These are phyloP conservation scores for Marvania coccoides DNA, from an alignment of 139 green algal genomes.

Conservation along the genomic window DNA sequence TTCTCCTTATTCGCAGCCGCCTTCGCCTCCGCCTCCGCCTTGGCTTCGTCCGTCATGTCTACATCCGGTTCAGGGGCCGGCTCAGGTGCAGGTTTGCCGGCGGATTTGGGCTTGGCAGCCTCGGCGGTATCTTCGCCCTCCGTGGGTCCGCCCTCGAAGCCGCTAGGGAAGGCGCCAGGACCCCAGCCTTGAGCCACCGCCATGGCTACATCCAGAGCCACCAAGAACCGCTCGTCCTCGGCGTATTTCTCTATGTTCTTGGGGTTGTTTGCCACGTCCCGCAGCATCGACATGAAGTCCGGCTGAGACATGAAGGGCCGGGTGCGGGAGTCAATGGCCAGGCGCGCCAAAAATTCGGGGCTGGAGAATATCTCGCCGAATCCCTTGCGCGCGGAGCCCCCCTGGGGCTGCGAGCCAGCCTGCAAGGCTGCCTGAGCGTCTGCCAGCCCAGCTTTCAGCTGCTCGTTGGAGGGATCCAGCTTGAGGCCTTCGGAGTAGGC, in stretches of 20 bases:
- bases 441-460: slow-evolving; percentile 50
- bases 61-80: not conserved
- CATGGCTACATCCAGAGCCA: slow-evolving; percentile 55
- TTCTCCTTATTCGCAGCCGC: slow-evolving; percentile 64
- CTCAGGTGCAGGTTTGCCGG: not conserved
- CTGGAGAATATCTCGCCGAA: slow-evolving; percentile 29
- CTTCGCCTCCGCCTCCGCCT: slow-evolving; percentile 26
- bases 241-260: slow-evolving; percentile 55
- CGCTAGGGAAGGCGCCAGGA: not conserved
- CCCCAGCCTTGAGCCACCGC: slow-evolving; percentile 17
- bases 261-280: slow-evolving; percentile 64
- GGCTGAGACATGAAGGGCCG: slow-evolving; percentile 66
- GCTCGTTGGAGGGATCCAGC: slow-evolving; percentile 65
- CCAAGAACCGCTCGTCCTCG: slow-evolving; percentile 57
- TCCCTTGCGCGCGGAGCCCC: not conserved
- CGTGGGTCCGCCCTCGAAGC: not conserved
- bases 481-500: slow-evolving; percentile 78
- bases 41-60: slow-evolving; percentile 1
- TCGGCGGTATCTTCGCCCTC: not conserved
- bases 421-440: slow-evolving; percentile 47
- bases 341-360: slow-evolving; percentile 67
- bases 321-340: slow-evolving; percentile 81
- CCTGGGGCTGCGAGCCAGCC: too few species aligned
- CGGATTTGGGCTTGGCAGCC: slow-evolving; percentile 9
- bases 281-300: slow-evolving; percentile 87